phyloP scores from a whole-genome alignment of 371 early-diverging fungal genomes.

The Polyrhizophydium stewartii region DNA sequence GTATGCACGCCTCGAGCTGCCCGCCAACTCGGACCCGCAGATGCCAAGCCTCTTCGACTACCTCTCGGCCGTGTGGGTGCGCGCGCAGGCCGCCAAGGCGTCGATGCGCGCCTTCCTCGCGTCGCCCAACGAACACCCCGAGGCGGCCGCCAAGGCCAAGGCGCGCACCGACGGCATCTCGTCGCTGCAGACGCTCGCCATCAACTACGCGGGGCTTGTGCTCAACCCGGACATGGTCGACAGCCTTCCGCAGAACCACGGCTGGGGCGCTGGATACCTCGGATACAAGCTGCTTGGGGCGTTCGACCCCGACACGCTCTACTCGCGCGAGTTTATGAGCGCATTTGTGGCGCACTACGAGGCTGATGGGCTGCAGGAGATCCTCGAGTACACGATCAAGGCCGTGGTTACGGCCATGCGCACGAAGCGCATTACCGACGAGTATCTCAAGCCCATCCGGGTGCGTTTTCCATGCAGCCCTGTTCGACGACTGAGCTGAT shows the following conservation, averaged over 20 bases:
- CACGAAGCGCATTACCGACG: slow-evolving; percentile 25
- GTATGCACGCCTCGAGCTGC: slow-evolving; percentile 67
- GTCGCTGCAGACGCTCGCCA: slow-evolving; percentile 42
- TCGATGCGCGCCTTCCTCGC: slow-evolving; percentile 7
- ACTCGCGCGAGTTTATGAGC: slow-evolving; percentile 31
- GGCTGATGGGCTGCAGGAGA: slow-evolving; percentile 34
- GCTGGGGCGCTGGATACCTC: slow-evolving; percentile 27
- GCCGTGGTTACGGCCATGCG: slow-evolving; percentile 20
- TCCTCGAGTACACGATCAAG: slow-evolving; percentile 15
- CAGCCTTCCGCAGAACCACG: slow-evolving; percentile 72
- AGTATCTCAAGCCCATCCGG: slow-evolving; percentile 52
- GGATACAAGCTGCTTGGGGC: slow-evolving; percentile 25
- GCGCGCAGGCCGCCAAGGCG: slow-evolving; percentile 29
- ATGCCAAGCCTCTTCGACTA: slow-evolving; percentile 66
- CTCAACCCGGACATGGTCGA: slow-evolving; percentile 72
- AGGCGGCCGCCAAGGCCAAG: slow-evolving; percentile 46
- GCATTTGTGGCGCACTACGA: slow-evolving; percentile 47
- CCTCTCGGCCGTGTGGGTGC: slow-evolving; percentile 70
- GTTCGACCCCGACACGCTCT: slow-evolving; percentile 15
- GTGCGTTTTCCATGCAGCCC: slow-evolving; percentile 18
- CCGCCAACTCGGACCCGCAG: slow-evolving; percentile 42
- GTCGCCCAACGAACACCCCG: not conserved
- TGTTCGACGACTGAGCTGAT: not conserved
- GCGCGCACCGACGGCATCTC: not conserved
- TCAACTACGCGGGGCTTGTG: slow-evolving; percentile 82